A percentile compares a stretch with the other conserved stretches of the same genome.
These are phyloP conservation scores for Beauveria sp. DNA, from an alignment of 2,329 filamentous ascomycete species.

Conservation along the genomic window DNA sequence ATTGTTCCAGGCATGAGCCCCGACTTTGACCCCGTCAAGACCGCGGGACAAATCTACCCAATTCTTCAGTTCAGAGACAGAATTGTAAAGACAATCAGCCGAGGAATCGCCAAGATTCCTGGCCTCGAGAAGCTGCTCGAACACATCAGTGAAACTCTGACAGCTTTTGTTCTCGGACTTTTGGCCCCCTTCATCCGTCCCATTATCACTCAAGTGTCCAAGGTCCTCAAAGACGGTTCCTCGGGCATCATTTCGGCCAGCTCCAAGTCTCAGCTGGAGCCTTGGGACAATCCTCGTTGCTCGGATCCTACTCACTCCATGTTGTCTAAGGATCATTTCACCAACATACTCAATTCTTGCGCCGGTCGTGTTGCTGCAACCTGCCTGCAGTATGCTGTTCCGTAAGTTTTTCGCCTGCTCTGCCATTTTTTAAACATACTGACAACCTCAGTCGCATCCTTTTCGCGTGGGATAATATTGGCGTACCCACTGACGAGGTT, in stretches of 20 bases:
- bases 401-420: constrained; percentile 38
- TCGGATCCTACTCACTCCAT: constrained; percentile 74
- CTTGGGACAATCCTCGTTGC: constrained; percentile 69
- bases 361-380: constrained; percentile 66
- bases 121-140: constrained; percentile 86
- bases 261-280: constrained; percentile 67
- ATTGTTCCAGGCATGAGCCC: constrained; percentile 67
- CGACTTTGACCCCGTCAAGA: constrained; percentile 70
- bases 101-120: constrained; percentile 83
- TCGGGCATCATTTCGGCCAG: constrained; percentile 61
- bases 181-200: constrained; percentile 88
- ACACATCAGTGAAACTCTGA: constrained; percentile 87
- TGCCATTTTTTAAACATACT: not conserved
- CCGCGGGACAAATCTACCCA: constrained; percentile 78
- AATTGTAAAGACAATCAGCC: constrained; percentile 79
- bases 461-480: constrained; percentile 87
- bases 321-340: constrained; percentile 75
- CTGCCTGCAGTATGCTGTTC: constrained; percentile 79
- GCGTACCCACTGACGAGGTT: constrained; percentile 75
- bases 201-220: constrained; percentile 80
- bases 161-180: constrained; percentile 83
- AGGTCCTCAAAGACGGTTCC: constrained; percentile 78
- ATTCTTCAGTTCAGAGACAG: constrained; percentile 91
- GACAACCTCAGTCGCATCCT: constrained; percentile 55
- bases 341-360: constrained; percentile 68